These are phyloP conservation scores for Aspergillus sp. DNA, from an alignment of 2,329 filamentous ascomycete species.

Conservation along the genomic window DNA sequence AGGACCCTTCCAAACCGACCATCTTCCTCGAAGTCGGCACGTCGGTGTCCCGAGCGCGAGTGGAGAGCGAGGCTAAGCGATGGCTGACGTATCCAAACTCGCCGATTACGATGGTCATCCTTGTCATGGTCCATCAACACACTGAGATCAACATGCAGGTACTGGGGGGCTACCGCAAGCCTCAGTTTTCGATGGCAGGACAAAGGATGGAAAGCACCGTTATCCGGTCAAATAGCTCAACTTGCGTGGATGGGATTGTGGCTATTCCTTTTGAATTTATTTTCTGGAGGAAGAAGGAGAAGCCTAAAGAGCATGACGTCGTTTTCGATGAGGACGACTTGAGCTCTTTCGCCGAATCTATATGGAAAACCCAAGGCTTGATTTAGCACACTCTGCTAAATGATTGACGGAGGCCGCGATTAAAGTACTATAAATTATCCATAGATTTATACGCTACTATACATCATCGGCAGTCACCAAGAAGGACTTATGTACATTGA, in stretches of 20 bases:
- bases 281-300: background rate
- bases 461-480: conserved; percentile 19
- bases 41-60: background rate
- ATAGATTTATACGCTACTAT: conserved; percentile 3
- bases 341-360: background rate
- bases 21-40: background rate
- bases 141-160: background rate
- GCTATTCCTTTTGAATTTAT: background rate
- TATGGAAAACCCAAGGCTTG: background rate
- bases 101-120: background rate
- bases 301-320: background rate
- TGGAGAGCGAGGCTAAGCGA: background rate
- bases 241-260: background rate
- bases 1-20: background rate
- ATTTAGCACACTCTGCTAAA: too few species aligned
- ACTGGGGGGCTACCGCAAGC: background rate
- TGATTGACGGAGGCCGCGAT: too few species aligned
- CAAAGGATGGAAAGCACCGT: background rate
- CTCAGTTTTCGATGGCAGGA: background rate
- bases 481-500: conserved; percentile 28
- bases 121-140: background rate
- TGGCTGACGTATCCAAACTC: background rate
- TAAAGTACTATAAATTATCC: too few species aligned
- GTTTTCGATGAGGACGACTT: background rate
- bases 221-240: background rate